Percentiles rank a stretch among this genome's conserved stretches.
Evolutionary conservation across 2,329 filamentous ascomycete genomes (phyloP).

Genomic region (Ceratocystis smalleyi): DNA sequence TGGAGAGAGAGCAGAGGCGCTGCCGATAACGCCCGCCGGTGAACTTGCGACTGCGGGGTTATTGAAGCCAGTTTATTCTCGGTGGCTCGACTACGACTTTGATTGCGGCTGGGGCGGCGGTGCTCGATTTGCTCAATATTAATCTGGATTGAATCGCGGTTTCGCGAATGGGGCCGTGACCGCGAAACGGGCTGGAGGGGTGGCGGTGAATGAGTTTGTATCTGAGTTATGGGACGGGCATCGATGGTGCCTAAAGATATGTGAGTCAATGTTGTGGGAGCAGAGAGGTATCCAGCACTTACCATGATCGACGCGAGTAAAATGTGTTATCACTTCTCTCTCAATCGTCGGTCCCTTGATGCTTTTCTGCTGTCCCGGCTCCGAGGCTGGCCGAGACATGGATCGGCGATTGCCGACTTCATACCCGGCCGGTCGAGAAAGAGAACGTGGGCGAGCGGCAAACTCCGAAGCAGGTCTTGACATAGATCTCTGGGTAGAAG

Average conservation of each 20-base stretch:
- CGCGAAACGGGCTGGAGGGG: constrained; percentile 33
- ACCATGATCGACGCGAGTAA: constrained; percentile 78
- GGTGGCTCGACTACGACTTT: background rate
- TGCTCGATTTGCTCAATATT: constrained; percentile 32
- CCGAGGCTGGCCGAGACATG: background rate
- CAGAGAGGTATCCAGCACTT: constrained; percentile 23
- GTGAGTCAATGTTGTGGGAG: background rate
- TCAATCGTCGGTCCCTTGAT: constrained; percentile 68
- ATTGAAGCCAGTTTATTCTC: constrained; percentile 38
- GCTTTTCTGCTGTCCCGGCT: constrained; percentile 43
- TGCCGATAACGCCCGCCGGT: constrained; percentile 23
- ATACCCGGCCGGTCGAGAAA: background rate
- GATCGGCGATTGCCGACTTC: background rate
- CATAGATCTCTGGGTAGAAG: background rate
- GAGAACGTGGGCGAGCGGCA: constrained; percentile 18
- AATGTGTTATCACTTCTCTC: constrained; percentile 78
- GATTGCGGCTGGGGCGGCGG: too few relatives aligned
- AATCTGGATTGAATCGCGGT: constrained; percentile 39
- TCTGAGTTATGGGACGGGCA: constrained; percentile 28
- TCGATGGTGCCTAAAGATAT: constrained; percentile 13
- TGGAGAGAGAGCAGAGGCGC: constrained; percentile 26
- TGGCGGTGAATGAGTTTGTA: constrained; percentile 23
- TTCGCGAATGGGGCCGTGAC: constrained; percentile 34
- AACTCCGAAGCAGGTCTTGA: constrained; percentile 21
- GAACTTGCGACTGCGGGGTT: constrained; percentile 21